phyloP scores from a whole-genome alignment of 768 basidiomycete species.

The Termitomyces sp. region DNA sequence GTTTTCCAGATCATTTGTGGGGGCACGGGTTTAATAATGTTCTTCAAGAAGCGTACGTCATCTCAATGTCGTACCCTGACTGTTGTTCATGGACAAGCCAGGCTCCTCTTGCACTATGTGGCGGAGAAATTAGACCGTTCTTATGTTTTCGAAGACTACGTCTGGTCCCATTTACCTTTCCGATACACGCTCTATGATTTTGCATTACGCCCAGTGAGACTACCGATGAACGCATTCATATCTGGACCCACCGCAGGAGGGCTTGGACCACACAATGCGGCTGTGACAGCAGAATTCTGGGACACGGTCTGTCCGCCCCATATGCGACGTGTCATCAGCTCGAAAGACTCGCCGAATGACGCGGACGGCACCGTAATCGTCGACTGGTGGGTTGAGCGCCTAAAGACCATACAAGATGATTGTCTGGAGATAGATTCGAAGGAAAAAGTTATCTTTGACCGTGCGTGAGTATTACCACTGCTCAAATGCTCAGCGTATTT shows the following conservation, averaged over 20 bases:
- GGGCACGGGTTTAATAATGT: slow-evolving; percentile 59
- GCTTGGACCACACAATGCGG: slow-evolving; percentile 24
- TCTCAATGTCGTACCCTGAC: neutral
- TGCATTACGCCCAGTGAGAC: slow-evolving; percentile 40
- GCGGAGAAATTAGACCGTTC: slow-evolving; percentile 44
- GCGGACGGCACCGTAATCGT: slow-evolving; percentile 38
- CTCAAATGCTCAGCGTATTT: neutral
- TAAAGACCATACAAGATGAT: slow-evolving; percentile 28
- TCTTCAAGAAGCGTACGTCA: slow-evolving; percentile 48
- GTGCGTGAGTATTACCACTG: slow-evolving; percentile 29
- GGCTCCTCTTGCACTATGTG: slow-evolving; percentile 45
- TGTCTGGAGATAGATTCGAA: slow-evolving; percentile 41
- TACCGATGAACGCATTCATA: slow-evolving; percentile 57
- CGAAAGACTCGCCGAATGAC: slow-evolving; percentile 26
- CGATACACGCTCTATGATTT: slow-evolving; percentile 52
- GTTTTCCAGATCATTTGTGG: slow-evolving; percentile 53
- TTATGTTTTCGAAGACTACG: slow-evolving; percentile 60
- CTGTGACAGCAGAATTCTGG: slow-evolving; percentile 47
- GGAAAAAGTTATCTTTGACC: slow-evolving; percentile 39
- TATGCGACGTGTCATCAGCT: slow-evolving; percentile 26
- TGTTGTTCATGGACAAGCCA: slow-evolving; percentile 10
- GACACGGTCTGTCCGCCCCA: slow-evolving; percentile 38
- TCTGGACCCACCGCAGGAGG: slow-evolving; percentile 52
- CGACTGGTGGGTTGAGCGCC: slow-evolving; percentile 41
- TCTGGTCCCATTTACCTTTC: slow-evolving; percentile 49